Percentiles rank a stretch among this genome's conserved stretches.
phyloP scores from a whole-genome alignment of 2,329 filamentous ascomycete genomes.

The Pseudogymnoascus sp. region DNA sequence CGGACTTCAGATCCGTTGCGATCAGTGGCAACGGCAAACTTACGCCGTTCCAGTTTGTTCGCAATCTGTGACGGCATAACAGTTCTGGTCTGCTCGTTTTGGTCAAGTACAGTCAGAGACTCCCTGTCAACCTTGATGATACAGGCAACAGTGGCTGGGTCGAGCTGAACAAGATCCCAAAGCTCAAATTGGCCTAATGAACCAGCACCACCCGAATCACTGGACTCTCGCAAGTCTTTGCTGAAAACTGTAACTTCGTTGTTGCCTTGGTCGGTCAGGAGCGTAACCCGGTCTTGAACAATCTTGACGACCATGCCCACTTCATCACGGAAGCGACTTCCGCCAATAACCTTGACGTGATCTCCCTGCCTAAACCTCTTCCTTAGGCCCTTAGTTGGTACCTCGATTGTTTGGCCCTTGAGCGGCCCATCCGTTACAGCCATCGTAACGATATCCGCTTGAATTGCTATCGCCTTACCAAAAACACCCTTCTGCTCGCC shows the following conservation, averaged over 20 bases:
- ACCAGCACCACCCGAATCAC: constrained; percentile 81
- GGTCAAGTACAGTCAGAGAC: constrained; percentile 81
- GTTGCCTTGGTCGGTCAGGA: constrained; percentile 88
- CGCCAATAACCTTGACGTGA: constrained; percentile 97
- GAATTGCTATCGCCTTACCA: constrained; percentile 78
- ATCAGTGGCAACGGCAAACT: constrained; percentile 83
- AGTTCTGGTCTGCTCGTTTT: constrained; percentile 75
- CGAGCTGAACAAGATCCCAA: constrained; percentile 89
- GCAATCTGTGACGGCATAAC: constrained; percentile 87
- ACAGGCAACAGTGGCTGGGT: constrained; percentile 84
- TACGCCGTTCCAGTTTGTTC: constrained; percentile 76
- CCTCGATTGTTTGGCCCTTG: constrained; percentile 77
- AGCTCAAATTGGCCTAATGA: constrained; percentile 83
- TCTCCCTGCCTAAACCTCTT: constrained; percentile 92
- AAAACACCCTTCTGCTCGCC: constrained; percentile 90
- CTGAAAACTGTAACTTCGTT: constrained; percentile 96
- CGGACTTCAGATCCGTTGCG: constrained; percentile 89
- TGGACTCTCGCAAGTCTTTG: constrained; percentile 89
- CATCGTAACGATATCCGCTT: constrained; percentile 86
- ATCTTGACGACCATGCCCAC: constrained; percentile 96
- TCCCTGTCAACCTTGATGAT: constrained; percentile 94
- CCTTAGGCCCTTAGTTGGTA: constrained; percentile 82
- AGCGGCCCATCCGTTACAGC: constrained; percentile 77
- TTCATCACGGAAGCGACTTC: constrained; percentile 88
- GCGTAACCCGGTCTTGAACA: constrained; percentile 81